Evolutionary conservation across 768 basidiomycete species (phyloP), one percentile per base, ranked within the genome.

Genomic region (Pleurotus giganteus): DNA sequence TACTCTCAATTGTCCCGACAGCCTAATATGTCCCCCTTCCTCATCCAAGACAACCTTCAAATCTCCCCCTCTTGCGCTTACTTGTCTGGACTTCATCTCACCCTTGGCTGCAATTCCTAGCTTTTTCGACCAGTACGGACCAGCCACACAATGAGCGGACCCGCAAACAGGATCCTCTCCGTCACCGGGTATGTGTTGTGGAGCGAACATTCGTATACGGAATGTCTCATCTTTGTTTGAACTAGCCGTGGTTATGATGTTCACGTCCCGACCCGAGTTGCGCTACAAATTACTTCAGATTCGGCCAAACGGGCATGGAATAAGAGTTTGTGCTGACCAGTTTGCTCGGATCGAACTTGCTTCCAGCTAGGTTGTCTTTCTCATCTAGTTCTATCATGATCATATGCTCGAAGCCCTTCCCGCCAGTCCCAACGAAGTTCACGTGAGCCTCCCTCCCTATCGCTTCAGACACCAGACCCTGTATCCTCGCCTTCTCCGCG

Each of bases 111-210:
- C 46, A 19, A 75, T 64, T 0, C 60, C 67, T 3, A 66, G 63
- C 55, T 77, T 76, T 17, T 56, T 57, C 19, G 67, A 69, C 77
- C 81, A 84, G 56, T 83, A 82, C 2, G 81, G 81, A 2, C 61
- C 69, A 31, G 80, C 54, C 34, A 82, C 52, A 43, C 74, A 74
- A 58, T 84, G 82, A 0, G 81, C 79, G 32, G 77, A 77, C 12
- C 82, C 82, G 55, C 80, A 83, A 6, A 82, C 81, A 15, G 68
- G 72, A 55, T 83, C 82, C 65, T 83, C 81, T 3, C 67, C 67
- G 47, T 4, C 17, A 12, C 63, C 61, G 53, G 59, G 59, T 23
- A 75, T 58, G 6, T 54, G 26, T 1, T 43, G 47, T 5, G 78
- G 79, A 4, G 75, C 67, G 59, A 84, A 82, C 72, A 82, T 76